phyloP scores from a whole-genome alignment of 768 basidiomycete genomes.

The Mycena belliarum region DNA sequence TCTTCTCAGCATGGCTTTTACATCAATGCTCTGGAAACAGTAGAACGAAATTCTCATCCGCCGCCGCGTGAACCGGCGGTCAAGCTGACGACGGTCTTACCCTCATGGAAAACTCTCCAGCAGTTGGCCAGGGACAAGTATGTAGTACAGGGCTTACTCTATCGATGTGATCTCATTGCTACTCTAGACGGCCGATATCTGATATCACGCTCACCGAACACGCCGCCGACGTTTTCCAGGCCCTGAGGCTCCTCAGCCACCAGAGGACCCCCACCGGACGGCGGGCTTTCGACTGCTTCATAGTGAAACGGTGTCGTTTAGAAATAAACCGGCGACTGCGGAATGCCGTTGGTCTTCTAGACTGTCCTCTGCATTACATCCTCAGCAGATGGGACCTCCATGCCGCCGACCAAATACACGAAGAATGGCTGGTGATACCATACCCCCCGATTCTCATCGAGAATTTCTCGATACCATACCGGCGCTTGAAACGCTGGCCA shows the following conservation, averaged over 20 bases:
- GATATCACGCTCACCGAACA: conserved; percentile 10
- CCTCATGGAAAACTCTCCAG: conserved; percentile 2
- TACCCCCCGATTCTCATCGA: conserved; percentile 2
- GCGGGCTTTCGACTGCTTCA: background rate
- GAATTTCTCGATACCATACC: conserved; percentile 1
- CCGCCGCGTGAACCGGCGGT: background rate
- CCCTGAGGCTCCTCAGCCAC: conserved; percentile 1
- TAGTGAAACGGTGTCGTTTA: background rate
- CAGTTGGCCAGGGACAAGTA: conserved; percentile 4
- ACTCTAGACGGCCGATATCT: background rate
- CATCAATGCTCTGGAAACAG: background rate
- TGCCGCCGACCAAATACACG: background rate
- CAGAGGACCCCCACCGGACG: background rate
- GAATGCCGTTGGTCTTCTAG: background rate
- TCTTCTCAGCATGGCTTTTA: conserved; percentile 4
- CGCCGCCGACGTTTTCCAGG: conserved; percentile 20
- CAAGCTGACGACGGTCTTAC: background rate
- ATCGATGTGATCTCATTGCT: background rate
- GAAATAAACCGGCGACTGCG: conserved; percentile 2
- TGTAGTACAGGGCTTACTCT: background rate
- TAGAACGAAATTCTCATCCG: background rate
- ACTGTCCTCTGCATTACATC: conserved; percentile 1
- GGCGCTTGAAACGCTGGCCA: background rate
- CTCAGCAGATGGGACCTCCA: conserved; percentile 4
- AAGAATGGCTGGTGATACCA: conserved; percentile 5